A percentile compares a stretch with the other conserved stretches of the same genome.
phyloP scores from a whole-genome alignment of 2,329 filamentous ascomycete genomes.

The Orbilia javanica region DNA sequence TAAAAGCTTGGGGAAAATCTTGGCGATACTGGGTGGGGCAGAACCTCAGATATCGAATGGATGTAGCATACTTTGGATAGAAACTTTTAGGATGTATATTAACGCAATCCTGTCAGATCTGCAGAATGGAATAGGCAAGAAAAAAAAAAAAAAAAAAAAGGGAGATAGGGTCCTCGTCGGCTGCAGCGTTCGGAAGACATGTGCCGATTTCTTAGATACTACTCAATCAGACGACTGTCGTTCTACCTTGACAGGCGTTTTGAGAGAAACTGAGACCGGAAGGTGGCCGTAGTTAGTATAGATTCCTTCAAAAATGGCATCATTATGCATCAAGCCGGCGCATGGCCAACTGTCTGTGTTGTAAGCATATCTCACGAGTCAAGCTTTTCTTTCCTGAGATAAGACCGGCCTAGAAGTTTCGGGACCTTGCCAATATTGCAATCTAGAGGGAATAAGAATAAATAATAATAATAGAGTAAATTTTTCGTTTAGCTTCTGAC shows the following conservation, averaged over 20 bases:
- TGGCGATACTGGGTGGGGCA: not conserved
- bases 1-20: too few relatives aligned
- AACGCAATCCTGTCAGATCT: not conserved
- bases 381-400: conserved; percentile 1
- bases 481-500: not conserved
- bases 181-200: not conserved
- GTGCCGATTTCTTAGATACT: not conserved
- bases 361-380: conserved; percentile 9
- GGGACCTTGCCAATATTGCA: not conserved
- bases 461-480: not conserved
- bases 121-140: too few relatives aligned
- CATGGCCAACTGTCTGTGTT: conserved; percentile 44
- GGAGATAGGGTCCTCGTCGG: not conserved
- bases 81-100: not conserved
- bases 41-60: not conserved
- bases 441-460: not conserved
- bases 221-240: not conserved
- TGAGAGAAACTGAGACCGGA: not conserved
- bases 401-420: conserved; percentile 8
- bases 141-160: too few relatives aligned
- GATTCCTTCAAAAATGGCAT: conserved; percentile 33
- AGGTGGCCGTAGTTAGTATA: not conserved
- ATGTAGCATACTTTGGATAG: too few relatives aligned
- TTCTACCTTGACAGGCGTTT: conserved; percentile 2
- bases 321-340: conserved; percentile 50